Conservation (phyloP, 768 basidiomycete species). For the Postia placenta region DNA sequence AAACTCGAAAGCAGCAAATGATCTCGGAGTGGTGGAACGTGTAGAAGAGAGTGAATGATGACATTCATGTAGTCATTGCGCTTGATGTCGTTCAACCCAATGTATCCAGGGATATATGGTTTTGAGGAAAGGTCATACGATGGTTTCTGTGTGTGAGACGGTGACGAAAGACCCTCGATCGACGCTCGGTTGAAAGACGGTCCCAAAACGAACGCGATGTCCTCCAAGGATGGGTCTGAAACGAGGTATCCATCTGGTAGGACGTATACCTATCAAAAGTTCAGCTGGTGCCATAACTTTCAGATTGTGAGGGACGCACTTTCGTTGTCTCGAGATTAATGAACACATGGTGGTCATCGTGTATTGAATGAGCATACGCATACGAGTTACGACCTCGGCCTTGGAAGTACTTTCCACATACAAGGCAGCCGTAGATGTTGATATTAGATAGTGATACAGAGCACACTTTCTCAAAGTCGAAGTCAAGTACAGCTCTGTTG, state of each 20-base stretch:
- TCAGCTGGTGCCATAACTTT: constrained; percentile 15
- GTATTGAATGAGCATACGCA: constrained; percentile 95
- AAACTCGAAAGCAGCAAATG: constrained; percentile 76
- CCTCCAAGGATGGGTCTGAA: constrained; percentile 93
- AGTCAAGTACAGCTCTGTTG: constrained; percentile 85
- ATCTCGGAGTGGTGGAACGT: constrained; percentile 85
- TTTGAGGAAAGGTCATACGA: constrained; percentile 82
- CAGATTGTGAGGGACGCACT: constrained; percentile 38
- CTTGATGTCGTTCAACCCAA: constrained; percentile 98
- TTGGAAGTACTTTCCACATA: constrained; percentile 98
- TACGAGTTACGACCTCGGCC: constrained; percentile 90
- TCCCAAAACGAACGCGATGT: constrained; percentile 85
- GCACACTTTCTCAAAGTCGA: constrained; percentile 99
- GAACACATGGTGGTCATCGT: constrained; percentile 98
- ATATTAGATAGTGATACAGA: constrained; percentile 95
- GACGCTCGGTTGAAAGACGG: constrained; percentile 74
- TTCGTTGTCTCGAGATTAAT: constrained; percentile 92
- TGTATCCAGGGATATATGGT: constrained; percentile 87
- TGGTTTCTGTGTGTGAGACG: constrained; percentile 56
- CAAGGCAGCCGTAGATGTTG: constrained; percentile 96
- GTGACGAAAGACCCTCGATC: constrained; percentile 49
- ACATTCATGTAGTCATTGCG: constrained; percentile 97
- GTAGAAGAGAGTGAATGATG: constrained; percentile 88
- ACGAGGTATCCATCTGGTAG: constrained; percentile 96
- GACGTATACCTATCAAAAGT: constrained; percentile 72